A percentile compares a stretch with the other conserved stretches of the same genome.
phyloP scores from a whole-genome alignment of 2,329 filamentous ascomycete species.

The Alternaria incomplexa region DNA sequence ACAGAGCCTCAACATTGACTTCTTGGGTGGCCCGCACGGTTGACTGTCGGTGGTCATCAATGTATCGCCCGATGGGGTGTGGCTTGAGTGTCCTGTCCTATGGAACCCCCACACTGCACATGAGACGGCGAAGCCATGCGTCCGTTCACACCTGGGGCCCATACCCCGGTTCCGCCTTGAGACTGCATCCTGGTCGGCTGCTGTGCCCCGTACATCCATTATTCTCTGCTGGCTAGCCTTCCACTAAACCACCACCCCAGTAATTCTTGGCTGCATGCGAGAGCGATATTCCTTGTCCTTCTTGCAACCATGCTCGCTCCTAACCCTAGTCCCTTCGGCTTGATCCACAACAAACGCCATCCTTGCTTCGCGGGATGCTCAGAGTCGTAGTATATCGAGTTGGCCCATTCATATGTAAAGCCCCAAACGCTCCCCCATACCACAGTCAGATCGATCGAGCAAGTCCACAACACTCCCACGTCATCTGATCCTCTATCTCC shows the following conservation, averaged over 20 bases:
- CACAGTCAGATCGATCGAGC: constrained; percentile 30
- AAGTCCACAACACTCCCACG: constrained; percentile 41
- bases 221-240: constrained; percentile 32
- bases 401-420: constrained; percentile 43
- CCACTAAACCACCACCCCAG: constrained; percentile 42
- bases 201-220: constrained; percentile 31
- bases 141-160: constrained; percentile 35
- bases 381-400: constrained; percentile 28
- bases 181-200: constrained; percentile 37
- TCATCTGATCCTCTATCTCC: constrained; percentile 27
- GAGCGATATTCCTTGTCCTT: constrained; percentile 38
- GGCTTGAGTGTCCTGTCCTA: constrained; percentile 32
- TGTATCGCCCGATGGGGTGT: constrained; percentile 31
- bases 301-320: constrained; percentile 41
- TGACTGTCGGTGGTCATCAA: constrained; percentile 11
- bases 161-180: constrained; percentile 34
- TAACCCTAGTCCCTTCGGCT: constrained; percentile 34
- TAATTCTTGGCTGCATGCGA: constrained; percentile 45
- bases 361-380: constrained; percentile 42
- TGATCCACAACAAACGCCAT: constrained; percentile 43
- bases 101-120: constrained; percentile 42
- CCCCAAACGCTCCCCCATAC: constrained; percentile 40
- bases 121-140: constrained; percentile 40
- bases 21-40: constrained; percentile 13
- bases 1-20: background rate